Percentiles rank a stretch among this genome's conserved stretches.
Conservation (phyloP, 495 filamentous ascomycete species). For the Lentithecium fluviatile region DNA sequence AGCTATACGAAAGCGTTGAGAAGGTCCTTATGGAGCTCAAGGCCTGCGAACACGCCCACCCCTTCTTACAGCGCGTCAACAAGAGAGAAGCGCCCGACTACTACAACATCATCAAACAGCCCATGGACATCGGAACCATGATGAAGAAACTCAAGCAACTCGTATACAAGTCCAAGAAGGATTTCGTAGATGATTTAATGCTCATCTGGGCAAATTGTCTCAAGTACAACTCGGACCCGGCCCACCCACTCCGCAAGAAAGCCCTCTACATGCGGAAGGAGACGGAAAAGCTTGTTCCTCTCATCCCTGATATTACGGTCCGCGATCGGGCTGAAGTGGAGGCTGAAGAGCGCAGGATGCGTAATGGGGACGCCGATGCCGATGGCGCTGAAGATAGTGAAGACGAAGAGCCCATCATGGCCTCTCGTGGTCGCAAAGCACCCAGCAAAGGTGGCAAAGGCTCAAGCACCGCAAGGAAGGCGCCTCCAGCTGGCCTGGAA, state of each 20-base stretch:
- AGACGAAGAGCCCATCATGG: constrained; percentile 93
- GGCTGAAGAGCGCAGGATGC: constrained; percentile 85
- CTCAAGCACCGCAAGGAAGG: constrained; percentile 66
- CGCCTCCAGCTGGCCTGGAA: constrained; percentile 61
- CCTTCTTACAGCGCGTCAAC: constrained; percentile 89
- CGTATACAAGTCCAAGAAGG: constrained; percentile 87
- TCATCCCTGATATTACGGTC: constrained; percentile 91
- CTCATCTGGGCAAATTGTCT: constrained; percentile 97
- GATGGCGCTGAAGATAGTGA: constrained; percentile 92
- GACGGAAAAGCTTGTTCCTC: constrained; percentile 88
- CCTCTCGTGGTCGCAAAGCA: constrained; percentile 87
- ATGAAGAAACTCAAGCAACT: constrained; percentile 92
- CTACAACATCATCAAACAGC: constrained; percentile 88
- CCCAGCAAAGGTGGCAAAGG: constrained; percentile 80
- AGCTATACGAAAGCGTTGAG: constrained; percentile 93
- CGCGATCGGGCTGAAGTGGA: constrained; percentile 91
- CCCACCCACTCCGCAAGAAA: constrained; percentile 86
- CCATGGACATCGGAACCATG: constrained; percentile 98
- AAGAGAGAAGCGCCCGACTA: constrained; percentile 98
- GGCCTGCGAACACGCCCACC: constrained; percentile 89
- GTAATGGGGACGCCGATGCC: constrained; percentile 63
- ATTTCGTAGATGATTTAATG: constrained; percentile 90
- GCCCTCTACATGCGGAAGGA: constrained; percentile 95
- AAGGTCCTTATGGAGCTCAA: constrained; percentile 95
- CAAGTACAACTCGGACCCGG: constrained; percentile 87